Evolutionary conservation across 2,329 filamentous ascomycete genomes (phyloP), one percentile per base, ranked within the genome.

Genomic region (Niveomyces coronatus): DNA sequence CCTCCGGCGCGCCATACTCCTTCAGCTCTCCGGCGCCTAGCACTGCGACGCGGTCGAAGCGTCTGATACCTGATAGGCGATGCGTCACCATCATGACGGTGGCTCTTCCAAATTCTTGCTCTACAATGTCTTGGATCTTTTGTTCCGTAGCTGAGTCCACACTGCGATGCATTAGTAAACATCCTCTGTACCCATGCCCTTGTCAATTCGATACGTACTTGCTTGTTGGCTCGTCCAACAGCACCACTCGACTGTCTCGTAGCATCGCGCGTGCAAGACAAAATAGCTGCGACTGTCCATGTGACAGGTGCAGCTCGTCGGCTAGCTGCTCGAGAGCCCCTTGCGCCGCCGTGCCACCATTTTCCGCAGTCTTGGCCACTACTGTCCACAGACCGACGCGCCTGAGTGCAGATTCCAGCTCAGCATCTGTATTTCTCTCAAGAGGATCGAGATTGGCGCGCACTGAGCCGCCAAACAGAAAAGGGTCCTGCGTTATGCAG

Each of bases 21-120:
- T 9, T 19, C 11, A 40, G 8, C 14, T 23, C 26, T 18, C 37
- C 30, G 5, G 26, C 31, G 5, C 13, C 24, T 8, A 37, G 24
- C 4, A 41, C 33, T 3, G 33, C 34, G 9, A 41, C 35, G 13
- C 16, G 18, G 30, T 41, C 35, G 13, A 41, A 35, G 4, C 22
- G 16, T 10, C 20, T 17, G 11, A 38, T 41, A 7, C 17, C 18
- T 6, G 35, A 37, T 11, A 41, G 23, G 10, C 39, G 28, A 20
- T 41, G 39, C 16, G 39, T 41, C 9, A 35, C 30, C 39, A 37
- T 35, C 14, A 41, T 20, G n/a, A 41, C 39, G 4, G 35, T 41
- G 5, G 39, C 31, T 5, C 34, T 16, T 14, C 30, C 24, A 22
- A 41, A 41, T 23, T 41, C 30, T n/a, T 10, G 11, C 4, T 31